Base-by-base conservation (phyloP, 306 rosid species). In the Quercus gilva region DNA sequence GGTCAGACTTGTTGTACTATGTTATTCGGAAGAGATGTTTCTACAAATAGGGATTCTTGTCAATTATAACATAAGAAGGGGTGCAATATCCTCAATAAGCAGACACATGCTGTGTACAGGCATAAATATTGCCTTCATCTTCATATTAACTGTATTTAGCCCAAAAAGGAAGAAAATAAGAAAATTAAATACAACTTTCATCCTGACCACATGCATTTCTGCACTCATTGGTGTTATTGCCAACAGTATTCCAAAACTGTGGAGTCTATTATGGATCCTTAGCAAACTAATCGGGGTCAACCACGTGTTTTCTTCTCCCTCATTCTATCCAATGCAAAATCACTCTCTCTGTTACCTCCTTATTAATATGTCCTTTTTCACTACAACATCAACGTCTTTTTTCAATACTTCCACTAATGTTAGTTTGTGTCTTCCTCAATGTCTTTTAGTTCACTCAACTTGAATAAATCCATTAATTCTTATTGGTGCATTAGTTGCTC, bases 61-160 rank as follows among this genome's bases (percentile, higher is more conserved):
- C 20, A 20, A 20, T 14, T 17, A 53, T 57, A 49, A 26, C 28
- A 3, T 19, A 21, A 17, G 20, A 64, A 64, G 20, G 23, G 15
- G 35, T 26, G 55, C 45, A 61, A 43, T 49, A 31, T 67, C 20
- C 71, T 33, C 71, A 65, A 65, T 18, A 31, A 18, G n/a, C 1
- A 43, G 69, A 10, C 6, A 45, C 45, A 63, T 49, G 18, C 28
- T 45, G 79, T 76, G 28, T 35, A 76, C 55, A 35, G 28, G 59
- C 6, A 23, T 6, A 5, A 15, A 11, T 8, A 4, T 23, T 1
- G 14, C 23, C 53, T 67, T 35, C 37, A 15, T 17, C 41, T 45
- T 65, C 49, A 33, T 65, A 65, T 65, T 65, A 65, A 65, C 14
- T 33, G 14, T 65, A 65, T 65, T 65, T 65, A 18, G 71, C 71